These are phyloP conservation scores for Chaetomium sp. DNA, from an alignment of 2,329 filamentous ascomycete species.

Conservation along the genomic window DNA sequence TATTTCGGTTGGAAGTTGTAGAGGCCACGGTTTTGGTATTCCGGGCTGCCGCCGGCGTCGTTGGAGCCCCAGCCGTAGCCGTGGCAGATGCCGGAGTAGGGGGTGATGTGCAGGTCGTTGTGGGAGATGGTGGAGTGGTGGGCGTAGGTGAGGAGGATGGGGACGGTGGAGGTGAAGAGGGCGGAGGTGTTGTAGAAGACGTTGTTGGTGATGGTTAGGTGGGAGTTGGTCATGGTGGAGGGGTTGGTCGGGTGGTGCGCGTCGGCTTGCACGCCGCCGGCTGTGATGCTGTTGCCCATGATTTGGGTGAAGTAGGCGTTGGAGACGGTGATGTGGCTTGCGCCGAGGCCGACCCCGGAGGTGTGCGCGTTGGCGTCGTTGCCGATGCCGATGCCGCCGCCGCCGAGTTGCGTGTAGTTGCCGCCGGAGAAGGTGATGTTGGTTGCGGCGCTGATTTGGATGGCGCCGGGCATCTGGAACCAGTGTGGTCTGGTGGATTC, in stretches of 20 bases:
- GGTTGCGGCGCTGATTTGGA: background rate
- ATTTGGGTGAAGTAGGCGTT: background rate
- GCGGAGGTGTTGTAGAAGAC: conserved; percentile 1
- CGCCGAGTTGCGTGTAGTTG: background rate
- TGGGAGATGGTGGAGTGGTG: conserved; percentile 1
- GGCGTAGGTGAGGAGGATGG: background rate
- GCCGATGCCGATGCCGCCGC: background rate
- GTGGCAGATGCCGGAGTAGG: conserved; percentile 1
- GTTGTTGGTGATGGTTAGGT: background rate
- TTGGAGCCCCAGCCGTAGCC: conserved; percentile 3
- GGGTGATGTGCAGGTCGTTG: conserved; percentile 1
- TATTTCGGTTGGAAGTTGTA: background rate
- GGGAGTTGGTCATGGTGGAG: background rate
- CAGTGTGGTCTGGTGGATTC: background rate
- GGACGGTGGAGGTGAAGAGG: background rate
- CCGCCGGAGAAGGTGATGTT: background rate
- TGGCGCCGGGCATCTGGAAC: background rate
- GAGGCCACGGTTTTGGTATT: background rate
- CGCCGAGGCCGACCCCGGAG: background rate
- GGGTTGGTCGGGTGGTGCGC: background rate
- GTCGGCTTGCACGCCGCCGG: background rate
- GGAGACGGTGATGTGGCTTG: background rate
- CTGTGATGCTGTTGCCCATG: conserved; percentile 1
- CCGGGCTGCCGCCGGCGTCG: conserved; percentile 1
- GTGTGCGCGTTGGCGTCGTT: background rate